Evolutionary conservation across 768 basidiomycete genomes (phyloP).

Genomic region (Trametes elegans): DNA sequence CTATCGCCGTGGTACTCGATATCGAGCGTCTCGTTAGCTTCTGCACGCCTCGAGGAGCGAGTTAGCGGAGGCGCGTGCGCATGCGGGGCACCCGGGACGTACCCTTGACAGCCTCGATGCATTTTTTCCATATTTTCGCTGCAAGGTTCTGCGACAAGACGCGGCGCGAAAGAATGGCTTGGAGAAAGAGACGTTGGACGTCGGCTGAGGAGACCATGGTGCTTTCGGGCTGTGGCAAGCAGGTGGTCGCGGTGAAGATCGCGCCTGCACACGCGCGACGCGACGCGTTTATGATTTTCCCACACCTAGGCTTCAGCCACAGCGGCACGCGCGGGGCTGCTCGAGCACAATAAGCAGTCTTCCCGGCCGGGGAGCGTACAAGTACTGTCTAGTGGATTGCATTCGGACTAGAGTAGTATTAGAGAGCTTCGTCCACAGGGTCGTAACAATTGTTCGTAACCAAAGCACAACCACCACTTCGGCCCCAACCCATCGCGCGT

Average conservation of each 20-base stretch:
- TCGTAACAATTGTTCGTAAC: constrained; percentile 18
- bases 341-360: background rate
- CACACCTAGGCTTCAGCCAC: constrained; percentile 1
- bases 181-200: constrained; percentile 75
- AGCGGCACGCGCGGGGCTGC: background rate
- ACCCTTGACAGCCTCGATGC: constrained; percentile 69
- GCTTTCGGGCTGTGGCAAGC: background rate
- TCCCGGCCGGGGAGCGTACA: background rate
- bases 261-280: constrained; percentile 22
- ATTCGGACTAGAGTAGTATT: constrained; percentile 11
- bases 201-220: constrained; percentile 48
- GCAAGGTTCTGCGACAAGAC: constrained; percentile 65
- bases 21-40: constrained; percentile 49
- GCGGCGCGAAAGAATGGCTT: constrained; percentile 71
- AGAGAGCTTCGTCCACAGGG: constrained; percentile 5
- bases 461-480: background rate
- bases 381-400: constrained; percentile 1
- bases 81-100: background rate
- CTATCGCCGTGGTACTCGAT: constrained; percentile 41
- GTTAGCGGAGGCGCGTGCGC: background rate
- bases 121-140: constrained; percentile 64
- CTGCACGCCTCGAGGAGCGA: constrained; percentile 34
- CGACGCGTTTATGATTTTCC: constrained; percentile 20
- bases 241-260: constrained; percentile 12
- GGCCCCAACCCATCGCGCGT: too few relatives aligned